Conservation (phyloP, 225 moss, liverwort and hornwort species). For the Marchantia polymorpha region DNA sequence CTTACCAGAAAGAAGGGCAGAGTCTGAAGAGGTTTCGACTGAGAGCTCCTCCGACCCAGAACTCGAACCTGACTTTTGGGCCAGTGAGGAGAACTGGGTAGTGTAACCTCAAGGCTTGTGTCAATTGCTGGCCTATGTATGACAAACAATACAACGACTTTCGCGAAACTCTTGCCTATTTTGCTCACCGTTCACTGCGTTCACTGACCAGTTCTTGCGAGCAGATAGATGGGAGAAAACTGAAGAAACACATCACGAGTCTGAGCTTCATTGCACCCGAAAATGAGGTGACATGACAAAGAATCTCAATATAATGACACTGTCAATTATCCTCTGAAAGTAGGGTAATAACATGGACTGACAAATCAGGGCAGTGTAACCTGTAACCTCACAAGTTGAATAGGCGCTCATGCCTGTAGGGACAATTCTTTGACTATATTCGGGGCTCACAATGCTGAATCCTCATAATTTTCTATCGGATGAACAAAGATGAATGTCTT, state of each 20-base stretch:
- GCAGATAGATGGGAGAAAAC: background rate
- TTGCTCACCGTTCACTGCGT: too few species aligned
- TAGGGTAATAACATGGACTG: background rate
- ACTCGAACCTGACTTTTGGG: too few species aligned
- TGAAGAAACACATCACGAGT: background rate
- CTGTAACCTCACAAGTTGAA: background rate
- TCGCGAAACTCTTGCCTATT: too few species aligned
- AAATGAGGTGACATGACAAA: constrained; percentile 13
- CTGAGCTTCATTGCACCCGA: background rate
- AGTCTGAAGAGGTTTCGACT: too few species aligned
- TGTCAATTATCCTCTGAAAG: background rate
- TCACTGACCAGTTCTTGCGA: too few species aligned
- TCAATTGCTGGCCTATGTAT: too few species aligned
- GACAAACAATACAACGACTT: too few species aligned
- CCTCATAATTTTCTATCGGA: constrained; percentile 8
- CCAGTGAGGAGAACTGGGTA: too few species aligned
- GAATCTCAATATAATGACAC: constrained; percentile 9
- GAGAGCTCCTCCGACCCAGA: too few species aligned
- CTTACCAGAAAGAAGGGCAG: too few species aligned
- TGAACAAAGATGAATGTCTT: constrained; percentile 22
- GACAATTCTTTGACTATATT: constrained; percentile 17
- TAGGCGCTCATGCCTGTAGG: constrained; percentile 7
- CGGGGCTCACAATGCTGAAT: constrained; percentile 14
- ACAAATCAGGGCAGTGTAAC: background rate
- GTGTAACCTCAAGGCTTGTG: too few species aligned